Evolutionary conservation across 345 rosid genomes (phyloP).

Genomic region (Eucalyptus sideroxylon): DNA sequence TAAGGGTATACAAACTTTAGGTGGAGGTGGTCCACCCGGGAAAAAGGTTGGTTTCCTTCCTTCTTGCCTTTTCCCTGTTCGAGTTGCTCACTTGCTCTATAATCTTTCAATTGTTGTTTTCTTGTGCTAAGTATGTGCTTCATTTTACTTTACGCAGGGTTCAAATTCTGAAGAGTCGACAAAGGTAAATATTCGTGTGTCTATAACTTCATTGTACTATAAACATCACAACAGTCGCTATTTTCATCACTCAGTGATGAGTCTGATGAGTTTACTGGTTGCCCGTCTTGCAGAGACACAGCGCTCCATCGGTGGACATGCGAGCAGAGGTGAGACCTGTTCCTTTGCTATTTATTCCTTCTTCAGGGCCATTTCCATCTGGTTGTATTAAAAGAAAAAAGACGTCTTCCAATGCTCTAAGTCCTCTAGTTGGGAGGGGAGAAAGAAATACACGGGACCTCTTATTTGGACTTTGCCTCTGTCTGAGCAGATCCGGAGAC

Average conservation of each 20-base stretch:
- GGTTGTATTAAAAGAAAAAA: background rate
- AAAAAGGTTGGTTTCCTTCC: conserved; percentile 25
- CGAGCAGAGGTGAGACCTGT: conserved; percentile 51
- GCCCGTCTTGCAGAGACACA: conserved; percentile 8
- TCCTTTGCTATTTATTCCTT: background rate
- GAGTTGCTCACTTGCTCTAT: background rate
- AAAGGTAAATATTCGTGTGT: background rate
- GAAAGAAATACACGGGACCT: background rate
- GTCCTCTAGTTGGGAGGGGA: background rate
- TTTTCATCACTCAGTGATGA: background rate
- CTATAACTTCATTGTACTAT: background rate
- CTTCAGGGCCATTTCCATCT: background rate
- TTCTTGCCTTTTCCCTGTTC: background rate
- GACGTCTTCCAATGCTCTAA: background rate
- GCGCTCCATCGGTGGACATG: conserved; percentile 15
- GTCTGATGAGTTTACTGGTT: background rate
- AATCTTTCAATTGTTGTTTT: background rate
- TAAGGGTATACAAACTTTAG: conserved; percentile 80
- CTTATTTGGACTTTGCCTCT: background rate
- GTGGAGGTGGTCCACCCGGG: conserved; percentile 37
- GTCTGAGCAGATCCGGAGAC: conserved; percentile 67
- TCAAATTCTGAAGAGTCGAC: background rate
- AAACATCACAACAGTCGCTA: background rate
- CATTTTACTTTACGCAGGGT: background rate
- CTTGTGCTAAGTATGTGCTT: background rate